A percentile compares a stretch with the other conserved stretches of the same genome.
Evolutionary conservation across 208 protist genomes (phyloP).

Genomic region (Acanthamoeba rhysodes): DNA sequence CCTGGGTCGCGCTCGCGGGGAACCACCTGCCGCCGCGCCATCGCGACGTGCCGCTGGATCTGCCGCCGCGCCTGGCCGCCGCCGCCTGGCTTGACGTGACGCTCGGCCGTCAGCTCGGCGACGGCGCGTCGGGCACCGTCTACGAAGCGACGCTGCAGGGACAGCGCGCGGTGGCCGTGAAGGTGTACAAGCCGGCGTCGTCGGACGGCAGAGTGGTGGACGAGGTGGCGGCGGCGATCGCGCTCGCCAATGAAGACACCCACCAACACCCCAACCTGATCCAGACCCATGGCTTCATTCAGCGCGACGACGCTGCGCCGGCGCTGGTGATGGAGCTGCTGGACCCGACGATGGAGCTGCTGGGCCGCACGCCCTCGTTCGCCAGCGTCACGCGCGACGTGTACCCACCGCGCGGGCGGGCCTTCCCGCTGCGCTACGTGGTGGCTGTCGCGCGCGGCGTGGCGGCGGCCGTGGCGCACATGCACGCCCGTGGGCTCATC

Average conservation of each 20-base stretch:
- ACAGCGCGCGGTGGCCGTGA: background rate
- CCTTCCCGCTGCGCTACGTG: slow-evolving; percentile 2
- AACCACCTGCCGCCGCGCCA: background rate
- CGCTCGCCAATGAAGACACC: background rate
- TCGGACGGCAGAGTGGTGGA: slow-evolving; percentile 27
- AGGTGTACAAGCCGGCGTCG: slow-evolving; percentile 45
- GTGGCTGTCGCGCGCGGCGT: background rate
- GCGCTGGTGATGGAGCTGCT: slow-evolving; percentile 46
- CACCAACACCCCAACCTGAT: slow-evolving; percentile 28
- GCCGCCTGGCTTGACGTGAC: background rate
- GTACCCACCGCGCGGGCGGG: background rate
- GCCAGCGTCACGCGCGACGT: slow-evolving; percentile 23
- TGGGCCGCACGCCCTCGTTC: background rate
- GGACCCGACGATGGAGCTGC: background rate
- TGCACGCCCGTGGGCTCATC: background rate
- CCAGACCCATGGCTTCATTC: background rate
- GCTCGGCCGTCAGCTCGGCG: slow-evolving; percentile 11
- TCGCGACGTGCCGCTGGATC: background rate
- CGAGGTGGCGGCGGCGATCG: slow-evolving; percentile 25
- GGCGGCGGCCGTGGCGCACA: slow-evolving; percentile 16
- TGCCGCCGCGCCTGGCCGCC: background rate
- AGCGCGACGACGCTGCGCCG: background rate
- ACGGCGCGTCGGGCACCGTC: slow-evolving; percentile 1
- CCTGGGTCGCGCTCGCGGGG: slow-evolving; percentile 15
- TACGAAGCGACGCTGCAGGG: background rate